phyloP scores from a whole-genome alignment of 1,284 basidiomycete genomes.

The Leccinum griseonigrum region DNA sequence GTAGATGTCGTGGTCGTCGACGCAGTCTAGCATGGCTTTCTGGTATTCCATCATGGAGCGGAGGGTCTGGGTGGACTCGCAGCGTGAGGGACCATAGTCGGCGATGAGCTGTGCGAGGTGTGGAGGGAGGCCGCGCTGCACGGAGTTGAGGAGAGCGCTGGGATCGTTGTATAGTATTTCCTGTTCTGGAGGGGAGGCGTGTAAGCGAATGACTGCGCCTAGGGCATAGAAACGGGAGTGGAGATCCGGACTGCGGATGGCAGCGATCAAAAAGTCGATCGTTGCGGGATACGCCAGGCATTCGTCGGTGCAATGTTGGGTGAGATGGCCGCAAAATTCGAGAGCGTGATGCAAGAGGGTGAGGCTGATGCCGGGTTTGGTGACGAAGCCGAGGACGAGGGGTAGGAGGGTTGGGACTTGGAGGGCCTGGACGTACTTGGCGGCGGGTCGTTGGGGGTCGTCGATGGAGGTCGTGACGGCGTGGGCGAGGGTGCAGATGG shows the following conservation, averaged over 20 bases:
- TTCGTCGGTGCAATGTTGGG: conserved; percentile 43
- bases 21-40: conserved; percentile 48
- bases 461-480: conserved; percentile 46
- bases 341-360: conserved; percentile 52
- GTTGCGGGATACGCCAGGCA: conserved; percentile 43
- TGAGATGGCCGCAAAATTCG: conserved; percentile 42
- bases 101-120: conserved; percentile 47
- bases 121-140: conserved; percentile 41
- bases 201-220: conserved; percentile 51
- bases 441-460: conserved; percentile 36
- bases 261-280: conserved; percentile 51
- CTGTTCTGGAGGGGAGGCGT: conserved; percentile 36
- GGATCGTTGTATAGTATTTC: conserved; percentile 48
- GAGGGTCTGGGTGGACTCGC: conserved; percentile 46
- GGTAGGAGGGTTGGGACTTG: conserved; percentile 47
- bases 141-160: conserved; percentile 37
- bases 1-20: conserved; percentile 47
- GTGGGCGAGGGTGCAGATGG: conserved; percentile 53
- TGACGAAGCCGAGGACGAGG: conserved; percentile 41
- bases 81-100: conserved; percentile 46
- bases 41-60: conserved; percentile 43
- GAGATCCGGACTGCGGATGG: conserved; percentile 52
- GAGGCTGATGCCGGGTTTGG: conserved; percentile 42
- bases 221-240: conserved; percentile 48
- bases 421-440: conserved; percentile 38